Evolutionary conservation across 805 yeast genomes (phyloP).

Genomic region (Candida boleticola): DNA sequence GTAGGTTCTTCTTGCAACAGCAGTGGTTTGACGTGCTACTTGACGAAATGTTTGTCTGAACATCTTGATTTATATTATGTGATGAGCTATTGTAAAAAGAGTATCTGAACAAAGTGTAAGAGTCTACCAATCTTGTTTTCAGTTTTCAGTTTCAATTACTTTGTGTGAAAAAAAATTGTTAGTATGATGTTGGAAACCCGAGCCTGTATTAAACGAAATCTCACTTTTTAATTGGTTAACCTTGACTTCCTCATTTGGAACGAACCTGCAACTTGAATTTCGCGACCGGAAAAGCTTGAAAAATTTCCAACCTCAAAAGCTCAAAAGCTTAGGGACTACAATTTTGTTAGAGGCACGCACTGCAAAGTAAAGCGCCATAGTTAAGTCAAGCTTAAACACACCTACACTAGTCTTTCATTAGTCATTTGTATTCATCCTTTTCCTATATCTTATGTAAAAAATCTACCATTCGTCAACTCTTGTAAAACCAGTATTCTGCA

Average conservation of each 20-base stretch:
- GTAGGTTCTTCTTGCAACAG: slow-evolving; percentile 72
- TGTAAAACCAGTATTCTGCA: too few species aligned
- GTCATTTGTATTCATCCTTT: too few species aligned
- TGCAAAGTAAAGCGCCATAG: too few species aligned
- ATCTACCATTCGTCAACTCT: too few species aligned
- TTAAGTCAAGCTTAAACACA: too few species aligned
- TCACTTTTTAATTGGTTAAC: slow-evolving; percentile 33
- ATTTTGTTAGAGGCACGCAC: neutral
- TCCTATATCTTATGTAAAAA: too few species aligned
- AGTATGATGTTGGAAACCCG: neutral
- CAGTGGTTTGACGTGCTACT: slow-evolving; percentile 55
- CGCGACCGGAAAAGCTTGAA: too few species aligned
- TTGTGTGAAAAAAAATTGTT: neutral
- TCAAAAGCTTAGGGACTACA: too few species aligned
- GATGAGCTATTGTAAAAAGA: neutral
- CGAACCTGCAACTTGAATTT: slow-evolving; percentile 3
- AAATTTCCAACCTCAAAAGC: too few species aligned
- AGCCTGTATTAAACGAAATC: slow-evolving; percentile 13
- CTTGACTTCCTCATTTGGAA: slow-evolving; percentile 29
- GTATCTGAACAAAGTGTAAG: neutral
- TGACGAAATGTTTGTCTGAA: slow-evolving; percentile 65
- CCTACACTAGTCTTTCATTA: too few species aligned
- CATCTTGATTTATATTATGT: slow-evolving; percentile 36
- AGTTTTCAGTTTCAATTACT: neutral
- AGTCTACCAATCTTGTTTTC: too few species aligned